A percentile compares a stretch with the other conserved stretches of the same genome.
These are phyloP conservation scores for Yamadazyma insecticola DNA, from an alignment of 805 yeast species.

Conservation along the genomic window DNA sequence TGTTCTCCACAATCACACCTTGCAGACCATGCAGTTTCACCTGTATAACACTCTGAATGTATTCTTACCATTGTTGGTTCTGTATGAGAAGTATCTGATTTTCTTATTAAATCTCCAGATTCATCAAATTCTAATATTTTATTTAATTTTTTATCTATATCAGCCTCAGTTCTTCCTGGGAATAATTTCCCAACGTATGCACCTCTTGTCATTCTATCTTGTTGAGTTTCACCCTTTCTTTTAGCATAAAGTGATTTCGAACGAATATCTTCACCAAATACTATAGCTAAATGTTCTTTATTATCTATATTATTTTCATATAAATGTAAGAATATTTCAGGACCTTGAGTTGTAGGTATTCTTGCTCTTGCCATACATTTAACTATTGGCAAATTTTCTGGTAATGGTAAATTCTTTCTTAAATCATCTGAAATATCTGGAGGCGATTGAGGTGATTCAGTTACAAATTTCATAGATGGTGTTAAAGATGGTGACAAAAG, in stretches of 20 bases:
- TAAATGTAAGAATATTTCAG: conserved; percentile 87
- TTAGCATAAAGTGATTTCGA: conserved; percentile 64
- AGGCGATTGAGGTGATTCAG: conserved; percentile 10
- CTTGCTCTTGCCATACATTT: conserved; percentile 91
- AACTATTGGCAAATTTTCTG: conserved; percentile 64
- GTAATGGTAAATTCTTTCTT: conserved; percentile 36
- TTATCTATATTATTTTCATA: conserved; percentile 82
- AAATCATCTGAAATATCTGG: conserved; percentile 18
- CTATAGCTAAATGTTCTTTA: conserved; percentile 95
- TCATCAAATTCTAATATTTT: conserved; percentile 26
- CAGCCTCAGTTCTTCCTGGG: conserved; percentile 80
- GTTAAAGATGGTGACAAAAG: conserved; percentile 20
- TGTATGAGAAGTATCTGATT: conserved; percentile 22
- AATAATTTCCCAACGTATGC: conserved; percentile 87
- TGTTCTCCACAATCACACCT: conserved; percentile 99
- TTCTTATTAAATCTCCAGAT: conserved; percentile 27
- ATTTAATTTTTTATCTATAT: conserved; percentile 40
- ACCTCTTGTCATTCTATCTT: conserved; percentile 96
- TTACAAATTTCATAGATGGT: conserved; percentile 10
- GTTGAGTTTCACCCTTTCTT: conserved; percentile 72
- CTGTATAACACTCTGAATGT: conserved; percentile 97
- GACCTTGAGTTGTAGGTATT: conserved; percentile 93
- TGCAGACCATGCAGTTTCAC: conserved; percentile 99
- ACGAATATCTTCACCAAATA: conserved; percentile 88
- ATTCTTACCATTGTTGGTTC: conserved; percentile 73